A percentile compares a stretch with the other conserved stretches of the same genome.
Conservation (phyloP, 208 protist genomes). For the Trypanosoma brucei region DNA sequence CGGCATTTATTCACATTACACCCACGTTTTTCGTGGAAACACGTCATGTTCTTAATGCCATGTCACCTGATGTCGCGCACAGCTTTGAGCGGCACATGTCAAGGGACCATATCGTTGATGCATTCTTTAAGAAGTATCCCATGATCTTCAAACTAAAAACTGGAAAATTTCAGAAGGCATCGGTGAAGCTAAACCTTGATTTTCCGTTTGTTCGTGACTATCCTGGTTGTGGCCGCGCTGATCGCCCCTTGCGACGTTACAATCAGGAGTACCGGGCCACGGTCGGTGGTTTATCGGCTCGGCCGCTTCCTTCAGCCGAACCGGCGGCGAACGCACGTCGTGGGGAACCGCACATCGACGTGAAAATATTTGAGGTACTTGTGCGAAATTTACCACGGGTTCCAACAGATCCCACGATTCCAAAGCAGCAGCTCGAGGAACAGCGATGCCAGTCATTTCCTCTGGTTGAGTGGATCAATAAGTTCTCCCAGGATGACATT, state of each 20-base stretch:
- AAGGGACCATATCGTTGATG: slow-evolving; percentile 11
- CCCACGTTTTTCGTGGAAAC: slow-evolving; percentile 79
- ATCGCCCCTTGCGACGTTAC: slow-evolving; percentile 33
- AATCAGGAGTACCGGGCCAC: slow-evolving; percentile 43
- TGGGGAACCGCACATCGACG: slow-evolving; percentile 15
- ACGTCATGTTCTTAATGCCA: slow-evolving; percentile 33
- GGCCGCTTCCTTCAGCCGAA: slow-evolving; percentile 8
- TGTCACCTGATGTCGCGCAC: slow-evolving; percentile 41
- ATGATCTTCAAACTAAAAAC: slow-evolving; percentile 64
- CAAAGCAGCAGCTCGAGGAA: slow-evolving; percentile 18
- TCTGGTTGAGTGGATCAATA: slow-evolving; percentile 69
- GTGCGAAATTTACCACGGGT: slow-evolving; percentile 62
- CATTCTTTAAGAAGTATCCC: slow-evolving; percentile 60
- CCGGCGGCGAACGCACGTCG: not conserved
- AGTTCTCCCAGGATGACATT: slow-evolving; percentile 53
- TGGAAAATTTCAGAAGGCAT: slow-evolving; percentile 31
- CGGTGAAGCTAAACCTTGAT: slow-evolving; percentile 67
- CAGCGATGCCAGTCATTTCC: slow-evolving; percentile 38
- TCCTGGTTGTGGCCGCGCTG: slow-evolving; percentile 54
- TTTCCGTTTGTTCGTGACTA: slow-evolving; percentile 77
- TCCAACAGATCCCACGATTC: slow-evolving; percentile 12
- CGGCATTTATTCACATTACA: slow-evolving; percentile 59
- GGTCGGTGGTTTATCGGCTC: slow-evolving; percentile 41
- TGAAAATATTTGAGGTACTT: slow-evolving; percentile 60
- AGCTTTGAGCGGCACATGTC: slow-evolving; percentile 28